Conservation (phyloP, 164 flowering plant species). For the Vitis amurensis region DNA sequence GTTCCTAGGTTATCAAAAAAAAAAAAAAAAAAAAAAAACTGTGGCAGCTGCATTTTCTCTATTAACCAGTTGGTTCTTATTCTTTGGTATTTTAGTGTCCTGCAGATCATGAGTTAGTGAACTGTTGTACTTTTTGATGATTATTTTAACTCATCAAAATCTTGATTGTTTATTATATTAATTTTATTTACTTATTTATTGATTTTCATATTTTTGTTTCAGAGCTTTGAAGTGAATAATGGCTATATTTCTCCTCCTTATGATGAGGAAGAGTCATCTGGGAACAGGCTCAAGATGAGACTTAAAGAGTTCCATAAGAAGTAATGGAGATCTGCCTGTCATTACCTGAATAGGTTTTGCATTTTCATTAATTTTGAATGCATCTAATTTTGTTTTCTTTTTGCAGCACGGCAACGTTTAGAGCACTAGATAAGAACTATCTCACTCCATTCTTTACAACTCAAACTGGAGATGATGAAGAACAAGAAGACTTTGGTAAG, state of each 20-base stretch:
- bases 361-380: slow-evolving; percentile 1
- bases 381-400: slow-evolving; percentile 12
- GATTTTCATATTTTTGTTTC: slow-evolving; percentile 15
- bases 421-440: slow-evolving; percentile 84
- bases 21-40: too few species aligned
- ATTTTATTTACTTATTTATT: not conserved
- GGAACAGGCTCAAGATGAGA: slow-evolving; percentile 77
- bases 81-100: too few species aligned
- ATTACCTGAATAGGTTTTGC: not conserved
- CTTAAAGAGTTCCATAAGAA: slow-evolving; percentile 87
- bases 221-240: slow-evolving; percentile 64
- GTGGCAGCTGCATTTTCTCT: too few species aligned
- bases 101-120: too few species aligned
- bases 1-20: too few species aligned
- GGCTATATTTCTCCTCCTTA: slow-evolving; percentile 72
- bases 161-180: not conserved
- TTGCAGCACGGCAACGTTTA: slow-evolving; percentile 84
- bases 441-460: slow-evolving; percentile 96
- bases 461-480: slow-evolving; percentile 75
- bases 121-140: not conserved
- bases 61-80: too few species aligned
- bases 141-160: not conserved
- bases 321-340: slow-evolving; percentile 29
- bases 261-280: slow-evolving; percentile 76
- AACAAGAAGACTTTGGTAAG: slow-evolving; percentile 49